Percentiles rank a stretch among this genome's conserved stretches.
These are phyloP conservation scores for Nitzschia palea DNA, from an alignment of 108 stramenopile genomes.

Conservation along the genomic window DNA sequence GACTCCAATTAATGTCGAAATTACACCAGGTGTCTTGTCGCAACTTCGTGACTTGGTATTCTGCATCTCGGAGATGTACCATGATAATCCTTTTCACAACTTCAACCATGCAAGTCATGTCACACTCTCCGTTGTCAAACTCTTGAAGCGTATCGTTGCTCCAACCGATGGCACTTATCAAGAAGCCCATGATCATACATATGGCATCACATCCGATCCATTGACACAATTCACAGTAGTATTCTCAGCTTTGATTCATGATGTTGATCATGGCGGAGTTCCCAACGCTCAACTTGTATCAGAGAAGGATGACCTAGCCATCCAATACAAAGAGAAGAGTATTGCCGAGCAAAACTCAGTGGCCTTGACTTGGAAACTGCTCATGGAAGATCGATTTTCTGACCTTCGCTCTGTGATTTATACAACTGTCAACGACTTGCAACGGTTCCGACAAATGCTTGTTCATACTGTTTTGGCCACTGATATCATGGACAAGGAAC, in stretches of 20 bases:
- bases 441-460: slow-evolving; percentile 31
- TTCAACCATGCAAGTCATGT: not conserved
- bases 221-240: slow-evolving; percentile 45
- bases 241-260: slow-evolving; percentile 64
- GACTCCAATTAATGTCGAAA: not conserved
- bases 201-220: slow-evolving; percentile 69
- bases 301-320: slow-evolving; percentile 37
- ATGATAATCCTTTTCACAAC: slow-evolving; percentile 11
- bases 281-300: slow-evolving; percentile 38
- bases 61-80: not conserved
- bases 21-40: not conserved
- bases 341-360: slow-evolving; percentile 37
- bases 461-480: slow-evolving; percentile 38
- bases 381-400: slow-evolving; percentile 32
- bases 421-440: slow-evolving; percentile 11
- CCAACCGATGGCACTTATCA: not conserved
- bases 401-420: slow-evolving; percentile 26
- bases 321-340: slow-evolving; percentile 31
- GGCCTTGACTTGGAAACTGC: slow-evolving; percentile 28
- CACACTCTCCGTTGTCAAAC: not conserved
- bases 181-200: slow-evolving; percentile 2
- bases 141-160: not conserved
- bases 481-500: slow-evolving; percentile 35
- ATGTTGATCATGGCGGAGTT: slow-evolving; percentile 54
- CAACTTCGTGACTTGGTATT: slow-evolving; percentile 17